Percentiles rank a stretch among this genome's conserved stretches.
Conservation (phyloP, 2,329 filamentous ascomycete species). For the Pezicula carpinea region DNA sequence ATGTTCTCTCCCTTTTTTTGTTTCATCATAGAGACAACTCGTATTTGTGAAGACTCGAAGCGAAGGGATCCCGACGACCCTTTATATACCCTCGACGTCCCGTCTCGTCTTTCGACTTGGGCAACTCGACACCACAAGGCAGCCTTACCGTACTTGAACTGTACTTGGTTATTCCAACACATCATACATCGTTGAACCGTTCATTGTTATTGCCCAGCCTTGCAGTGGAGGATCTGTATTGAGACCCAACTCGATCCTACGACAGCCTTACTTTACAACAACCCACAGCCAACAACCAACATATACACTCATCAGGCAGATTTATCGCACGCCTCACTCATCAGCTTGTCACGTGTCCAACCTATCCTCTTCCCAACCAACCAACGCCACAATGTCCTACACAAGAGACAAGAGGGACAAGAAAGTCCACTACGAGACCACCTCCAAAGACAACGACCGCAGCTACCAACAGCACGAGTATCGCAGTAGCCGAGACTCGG, state of each 20-base stretch:
- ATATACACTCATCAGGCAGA: background rate
- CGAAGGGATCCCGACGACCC: no score
- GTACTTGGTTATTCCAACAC: no score
- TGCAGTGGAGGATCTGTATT: constrained; percentile 2
- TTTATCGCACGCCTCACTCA: background rate
- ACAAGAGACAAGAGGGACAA: constrained; percentile 14
- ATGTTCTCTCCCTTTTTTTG: no score
- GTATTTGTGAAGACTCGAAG: no score
- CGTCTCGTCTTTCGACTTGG: no score
- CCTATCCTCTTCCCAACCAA: constrained; percentile 2
- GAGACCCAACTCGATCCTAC: constrained; percentile 6
- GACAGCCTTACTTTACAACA: background rate
- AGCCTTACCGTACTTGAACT: no score
- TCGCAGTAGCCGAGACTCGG: constrained; percentile 19
- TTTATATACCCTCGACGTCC: no score
- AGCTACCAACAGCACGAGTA: constrained; percentile 4
- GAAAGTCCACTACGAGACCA: constrained; percentile 20
- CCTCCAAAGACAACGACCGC: constrained; percentile 15
- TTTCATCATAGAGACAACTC: no score
- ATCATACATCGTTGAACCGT: no score
- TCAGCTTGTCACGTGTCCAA: background rate
- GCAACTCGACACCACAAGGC: no score
- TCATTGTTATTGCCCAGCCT: background rate
- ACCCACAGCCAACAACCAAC: no score
- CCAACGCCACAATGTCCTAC: no score